Base-by-base conservation (phyloP, 2,329 filamentous ascomycete species). In the Colletotrichum nymphaeae region DNA sequence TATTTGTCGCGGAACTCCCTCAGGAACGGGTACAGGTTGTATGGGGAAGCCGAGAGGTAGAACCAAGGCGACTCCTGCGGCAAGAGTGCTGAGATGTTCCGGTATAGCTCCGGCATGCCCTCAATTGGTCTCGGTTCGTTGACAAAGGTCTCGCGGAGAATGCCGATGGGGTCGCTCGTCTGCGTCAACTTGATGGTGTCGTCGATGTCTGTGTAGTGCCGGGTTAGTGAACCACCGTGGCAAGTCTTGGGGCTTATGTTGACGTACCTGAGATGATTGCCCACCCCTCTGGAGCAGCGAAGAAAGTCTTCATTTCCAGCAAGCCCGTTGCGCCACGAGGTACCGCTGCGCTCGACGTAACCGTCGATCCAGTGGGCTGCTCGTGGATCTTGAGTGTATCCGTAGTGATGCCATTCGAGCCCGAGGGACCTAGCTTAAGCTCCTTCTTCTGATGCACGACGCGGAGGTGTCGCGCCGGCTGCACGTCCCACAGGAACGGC, bases 131-230 rank as follows among this genome's bases (percentile, higher is more conserved):
- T 85, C 0, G 95, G 93, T 19, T 91, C 86, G 63, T 95, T 93
- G 59, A 94, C 90, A 78, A 98, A 98, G 0, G 96, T 98, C 64
- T 93, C 93, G 59, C 90, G 89, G 5, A 98, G 86, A 78, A 98
- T 96, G 3, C 95, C 94, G 8, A 93, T 88, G 0, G 95, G 92
- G 63, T 94, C 93, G 56, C 92, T 90, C 0, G 96, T 98, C 81
- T 93, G 88, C 0, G 96, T 98, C 76, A 95, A 86, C 83, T 98
- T 98, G 86, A 98, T 97, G 0, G 95, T 98, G 83, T 98, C 96
- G 80, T 98, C 97, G 76, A 98, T 90, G 78, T 98, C 96, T 92
- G 62, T 42, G 46, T 19, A 16, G 55, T 12, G 4, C 5, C 22
- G 2, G n/a, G 19, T 73, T 28, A 67, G 28, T 55, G 7, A 63